Base-by-base conservation (phyloP, 225 moss, liverwort and hornwort species). In the Pseudoscleropodium purum region DNA sequence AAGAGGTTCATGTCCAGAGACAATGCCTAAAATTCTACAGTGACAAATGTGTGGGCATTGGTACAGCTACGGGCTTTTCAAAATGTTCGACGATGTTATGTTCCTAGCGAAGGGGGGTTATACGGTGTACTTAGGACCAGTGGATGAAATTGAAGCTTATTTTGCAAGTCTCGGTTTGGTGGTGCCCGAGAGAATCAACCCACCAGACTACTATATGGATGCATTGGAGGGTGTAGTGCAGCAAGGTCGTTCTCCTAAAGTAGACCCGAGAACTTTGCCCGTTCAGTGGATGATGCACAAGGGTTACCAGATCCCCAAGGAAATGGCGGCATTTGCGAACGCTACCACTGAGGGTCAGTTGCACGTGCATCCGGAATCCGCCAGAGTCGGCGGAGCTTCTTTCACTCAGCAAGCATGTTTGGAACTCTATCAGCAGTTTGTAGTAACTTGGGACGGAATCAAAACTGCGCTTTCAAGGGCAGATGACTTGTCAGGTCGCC, bases 131-230 rank as follows among this genome's bases (percentile, higher is more conserved):
- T 85, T 97, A 54, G 99, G 99, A 73, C 97, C 99, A 31, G 95
- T 95, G 78, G 87, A 88, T 69, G 95, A 99, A 69, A 90, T 97
- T 33, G 99, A 99, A 86, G 90, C 82, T 6, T 99, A 99, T 82
- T 99, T 99, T 67, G 86, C 87, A 43, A 77, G 82, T 52, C 92
- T 96, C 63, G 97, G 97, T 29, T 95, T 97, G 78, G 84, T 88
- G 31, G 97, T 97, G 66, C 99, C 97, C 7, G 97, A 96, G 62
- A 93, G 99, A 41, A 93, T 94, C 45, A 99, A 97, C 88, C 99
- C 99, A 59, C 99, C 99, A 18, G 99, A 99, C 92, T 95, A 94
- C 80, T 97, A 94, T 67, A 99, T 99, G 97, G 99, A 99, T 76
- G 94, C 96, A 25, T 29, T 99, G 87, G 99, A 99, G 76, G 97